phyloP scores from a whole-genome alignment of 352 stramenopile species.

The Peronosclerospora sorghi region DNA sequence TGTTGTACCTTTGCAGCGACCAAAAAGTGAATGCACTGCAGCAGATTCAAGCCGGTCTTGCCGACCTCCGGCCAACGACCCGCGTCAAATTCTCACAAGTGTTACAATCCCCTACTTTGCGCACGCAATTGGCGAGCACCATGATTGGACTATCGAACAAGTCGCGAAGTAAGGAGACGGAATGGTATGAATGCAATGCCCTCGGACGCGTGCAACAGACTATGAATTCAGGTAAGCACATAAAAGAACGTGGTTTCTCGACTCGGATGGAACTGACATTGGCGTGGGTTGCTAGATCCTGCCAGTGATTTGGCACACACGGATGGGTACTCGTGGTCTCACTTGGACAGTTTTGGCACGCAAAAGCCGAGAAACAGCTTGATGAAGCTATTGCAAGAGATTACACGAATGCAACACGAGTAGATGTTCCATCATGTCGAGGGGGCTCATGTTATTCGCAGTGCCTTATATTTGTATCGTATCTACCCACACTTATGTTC shows the following conservation, averaged over 20 bases:
- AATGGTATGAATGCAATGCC: constrained; percentile 76
- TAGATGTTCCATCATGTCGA: constrained; percentile 9
- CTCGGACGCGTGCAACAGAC: constrained; percentile 43
- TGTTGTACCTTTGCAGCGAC: constrained; percentile 65
- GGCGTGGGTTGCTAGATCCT: constrained; percentile 9
- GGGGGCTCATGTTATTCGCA: constrained; percentile 3
- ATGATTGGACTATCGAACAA: constrained; percentile 68
- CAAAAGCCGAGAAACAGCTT: constrained; percentile 32
- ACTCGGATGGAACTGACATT: no score
- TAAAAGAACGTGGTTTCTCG: no score
- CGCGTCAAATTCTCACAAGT: constrained; percentile 48
- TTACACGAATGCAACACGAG: constrained; percentile 40
- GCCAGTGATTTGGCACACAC: constrained; percentile 35
- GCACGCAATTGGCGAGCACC: constrained; percentile 44
- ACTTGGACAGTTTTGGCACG: constrained; percentile 58
- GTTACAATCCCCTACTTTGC: constrained; percentile 50
- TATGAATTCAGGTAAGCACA: constrained; percentile 44
- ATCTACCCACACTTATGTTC: constrained; percentile 2
- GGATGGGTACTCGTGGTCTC: constrained; percentile 74
- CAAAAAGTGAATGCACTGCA: constrained; percentile 68
- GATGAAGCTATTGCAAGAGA: constrained; percentile 49
- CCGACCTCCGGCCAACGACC: constrained; percentile 38
- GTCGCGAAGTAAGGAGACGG: constrained; percentile 58
- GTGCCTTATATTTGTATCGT: constrained; percentile 3
- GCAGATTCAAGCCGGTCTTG: constrained; percentile 46